Evolutionary conservation across 371 early-diverging fungal genomes (phyloP).

Genomic region (Syncephalastrum contaminatum): DNA sequence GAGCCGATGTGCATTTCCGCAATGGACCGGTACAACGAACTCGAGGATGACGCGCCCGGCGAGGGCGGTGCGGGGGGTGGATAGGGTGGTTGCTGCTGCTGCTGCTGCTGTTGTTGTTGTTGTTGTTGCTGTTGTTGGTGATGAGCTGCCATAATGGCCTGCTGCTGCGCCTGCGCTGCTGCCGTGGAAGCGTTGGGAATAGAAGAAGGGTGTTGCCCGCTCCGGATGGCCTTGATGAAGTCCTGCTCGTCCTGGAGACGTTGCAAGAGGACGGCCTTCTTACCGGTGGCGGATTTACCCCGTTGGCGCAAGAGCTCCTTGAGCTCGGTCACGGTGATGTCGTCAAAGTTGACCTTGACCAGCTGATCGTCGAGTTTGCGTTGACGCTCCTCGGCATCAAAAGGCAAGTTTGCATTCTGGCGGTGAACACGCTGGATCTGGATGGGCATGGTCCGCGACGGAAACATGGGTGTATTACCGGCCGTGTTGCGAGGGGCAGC

Average conservation of each 20-base stretch:
- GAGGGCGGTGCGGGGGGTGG: conserved; percentile 10
- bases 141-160: too few species aligned
- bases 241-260: conserved; percentile 29
- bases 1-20: conserved; percentile 34
- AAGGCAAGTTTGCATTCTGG: conserved; percentile 9
- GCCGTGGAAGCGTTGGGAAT: conserved; percentile 15
- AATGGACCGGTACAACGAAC: conserved; percentile 24
- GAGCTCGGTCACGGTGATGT: conserved; percentile 75
- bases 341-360: conserved; percentile 67
- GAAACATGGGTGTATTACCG: conserved; percentile 9
- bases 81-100: conserved; percentile 7
- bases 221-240: conserved; percentile 29
- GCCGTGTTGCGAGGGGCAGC: conserved; percentile 36
- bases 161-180: conserved; percentile 9
- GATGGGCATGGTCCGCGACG: conserved; percentile 30
- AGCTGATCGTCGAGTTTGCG: conserved; percentile 64
- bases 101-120: conserved; percentile 4
- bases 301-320: conserved; percentile 75
- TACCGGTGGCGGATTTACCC: conserved; percentile 71
- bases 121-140: too few species aligned
- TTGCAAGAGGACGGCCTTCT: conserved; percentile 57
- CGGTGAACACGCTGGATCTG: conserved; percentile 27
- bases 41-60: conserved; percentile 15
- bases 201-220: conserved; percentile 13
- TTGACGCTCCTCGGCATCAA: conserved; percentile 54